Evolutionary conservation across 345 rosid genomes (phyloP).

Genomic region (Litchi chinensis): DNA sequence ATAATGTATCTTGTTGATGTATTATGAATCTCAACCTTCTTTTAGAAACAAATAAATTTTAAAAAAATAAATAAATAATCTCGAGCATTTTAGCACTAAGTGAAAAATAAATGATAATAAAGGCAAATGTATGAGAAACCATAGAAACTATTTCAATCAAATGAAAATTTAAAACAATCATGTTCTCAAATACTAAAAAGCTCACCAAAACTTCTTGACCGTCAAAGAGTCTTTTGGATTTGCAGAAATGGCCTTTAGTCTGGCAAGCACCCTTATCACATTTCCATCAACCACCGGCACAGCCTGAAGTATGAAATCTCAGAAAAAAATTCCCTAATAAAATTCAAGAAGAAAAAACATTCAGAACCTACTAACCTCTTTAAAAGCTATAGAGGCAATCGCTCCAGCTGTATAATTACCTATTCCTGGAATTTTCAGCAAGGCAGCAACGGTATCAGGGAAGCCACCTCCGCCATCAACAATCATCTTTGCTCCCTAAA

Average conservation of each 20-base stretch:
- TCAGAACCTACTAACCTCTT: constrained; percentile 50
- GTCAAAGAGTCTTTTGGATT: constrained; percentile 76
- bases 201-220: constrained; percentile 74
- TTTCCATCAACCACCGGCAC: constrained; percentile 79
- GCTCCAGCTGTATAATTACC: constrained; percentile 83
- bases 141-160: not conserved
- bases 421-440: constrained; percentile 66
- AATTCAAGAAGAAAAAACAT: constrained; percentile 16
- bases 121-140: not conserved
- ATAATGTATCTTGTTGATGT: not conserved
- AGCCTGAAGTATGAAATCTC: constrained; percentile 43
- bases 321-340: not conserved
- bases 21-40: not conserved
- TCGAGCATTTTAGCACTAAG: not conserved
- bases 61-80: no score
- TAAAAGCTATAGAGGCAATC: constrained; percentile 74
- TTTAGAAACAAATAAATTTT: not conserved
- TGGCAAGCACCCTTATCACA: constrained; percentile 68
- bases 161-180: constrained; percentile 5
- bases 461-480: constrained; percentile 47
- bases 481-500: constrained; percentile 74
- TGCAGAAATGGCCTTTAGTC: constrained; percentile 75
- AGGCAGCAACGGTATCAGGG: constrained; percentile 49
- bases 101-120: not conserved
- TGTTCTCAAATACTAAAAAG: not conserved